A percentile compares a stretch with the other conserved stretches of the same genome.
Evolutionary conservation across 2,329 filamentous ascomycete genomes (phyloP).

Genomic region (Xylariaceae sp.): DNA sequence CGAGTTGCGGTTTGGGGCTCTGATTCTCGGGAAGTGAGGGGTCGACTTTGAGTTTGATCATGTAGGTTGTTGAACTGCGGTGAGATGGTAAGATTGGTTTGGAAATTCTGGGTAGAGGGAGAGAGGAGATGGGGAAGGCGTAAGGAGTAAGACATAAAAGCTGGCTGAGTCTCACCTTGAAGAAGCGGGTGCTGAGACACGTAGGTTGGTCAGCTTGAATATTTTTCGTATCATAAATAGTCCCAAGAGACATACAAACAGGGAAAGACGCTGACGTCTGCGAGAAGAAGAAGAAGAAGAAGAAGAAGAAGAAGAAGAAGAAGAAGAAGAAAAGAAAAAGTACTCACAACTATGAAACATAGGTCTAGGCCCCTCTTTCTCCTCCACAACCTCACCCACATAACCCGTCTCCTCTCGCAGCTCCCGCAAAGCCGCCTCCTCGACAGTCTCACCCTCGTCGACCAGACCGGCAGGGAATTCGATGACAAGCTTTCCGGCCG

Average conservation of each 20-base stretch:
- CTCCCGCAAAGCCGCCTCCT: slow-evolving; percentile 37
- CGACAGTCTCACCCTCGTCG: slow-evolving; percentile 35
- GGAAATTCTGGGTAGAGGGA: no score
- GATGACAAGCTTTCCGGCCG: slow-evolving; percentile 36
- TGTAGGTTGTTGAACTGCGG: slow-evolving; percentile 26
- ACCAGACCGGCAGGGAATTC: slow-evolving; percentile 39
- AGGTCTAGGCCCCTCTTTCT: slow-evolving; percentile 20
- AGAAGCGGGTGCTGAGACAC: slow-evolving; percentile 24
- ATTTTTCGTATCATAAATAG: no score
- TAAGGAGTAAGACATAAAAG: not conserved
- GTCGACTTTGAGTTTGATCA: slow-evolving; percentile 44
- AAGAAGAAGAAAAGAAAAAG: not conserved
- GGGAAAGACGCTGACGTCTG: no score
- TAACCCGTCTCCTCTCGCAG: slow-evolving; percentile 39
- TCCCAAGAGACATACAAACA: no score
- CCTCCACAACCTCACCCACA: slow-evolving; percentile 29
- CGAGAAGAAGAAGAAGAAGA: no score
- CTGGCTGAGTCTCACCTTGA: slow-evolving; percentile 20
- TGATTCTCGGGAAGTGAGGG: slow-evolving; percentile 40
- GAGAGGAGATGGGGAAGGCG: slow-evolving; percentile 1
- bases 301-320: no score
- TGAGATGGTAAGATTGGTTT: not conserved
- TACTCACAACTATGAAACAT: slow-evolving; percentile 28
- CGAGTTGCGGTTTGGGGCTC: slow-evolving; percentile 42
- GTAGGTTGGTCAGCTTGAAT: not conserved